Evolutionary conservation across 768 basidiomycete species (phyloP).

Genomic region (Boletus patriciae): DNA sequence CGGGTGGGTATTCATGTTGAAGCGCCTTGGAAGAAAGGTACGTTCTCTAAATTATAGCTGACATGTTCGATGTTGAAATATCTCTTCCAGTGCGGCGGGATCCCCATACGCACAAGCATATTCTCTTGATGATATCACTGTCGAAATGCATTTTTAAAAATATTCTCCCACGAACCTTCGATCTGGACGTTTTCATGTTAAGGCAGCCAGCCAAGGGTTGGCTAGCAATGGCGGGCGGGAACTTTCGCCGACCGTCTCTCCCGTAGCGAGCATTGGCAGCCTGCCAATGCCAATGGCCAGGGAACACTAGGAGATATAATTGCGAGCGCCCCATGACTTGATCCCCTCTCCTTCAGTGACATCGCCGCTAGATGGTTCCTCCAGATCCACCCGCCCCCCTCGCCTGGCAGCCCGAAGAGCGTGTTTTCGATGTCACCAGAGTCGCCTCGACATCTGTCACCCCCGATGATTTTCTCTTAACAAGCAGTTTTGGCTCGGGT

Average conservation of each 20-base stretch:
- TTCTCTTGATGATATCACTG: not conserved
- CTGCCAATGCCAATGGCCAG: slow-evolving; percentile 10
- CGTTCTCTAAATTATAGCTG: not conserved
- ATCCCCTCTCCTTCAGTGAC: not conserved
- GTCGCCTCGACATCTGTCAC: not conserved
- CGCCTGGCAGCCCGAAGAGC: not conserved
- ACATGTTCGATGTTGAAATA: not conserved
- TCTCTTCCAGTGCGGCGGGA: not conserved
- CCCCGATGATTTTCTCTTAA: too few relatives aligned
- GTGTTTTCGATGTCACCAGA: not conserved
- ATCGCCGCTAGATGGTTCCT: not conserved
- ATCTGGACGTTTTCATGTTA: not conserved
- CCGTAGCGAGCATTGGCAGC: not conserved
- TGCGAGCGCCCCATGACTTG: not conserved
- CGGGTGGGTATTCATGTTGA: not conserved
- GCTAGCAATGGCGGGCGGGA: not conserved
- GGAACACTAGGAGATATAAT: not conserved
- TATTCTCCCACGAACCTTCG: slow-evolving; percentile 13
- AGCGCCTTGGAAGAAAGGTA: slow-evolving; percentile 1
- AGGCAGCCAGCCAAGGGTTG: slow-evolving; percentile 7
- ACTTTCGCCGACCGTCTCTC: not conserved
- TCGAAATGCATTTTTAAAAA: not conserved
- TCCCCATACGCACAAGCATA: not conserved
- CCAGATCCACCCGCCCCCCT: fast-evolving
- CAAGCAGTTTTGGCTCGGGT: not conserved